These are phyloP conservation scores for Thalassiosira mediterranea DNA, from an alignment of 352 stramenopile genomes.

Conservation along the genomic window DNA sequence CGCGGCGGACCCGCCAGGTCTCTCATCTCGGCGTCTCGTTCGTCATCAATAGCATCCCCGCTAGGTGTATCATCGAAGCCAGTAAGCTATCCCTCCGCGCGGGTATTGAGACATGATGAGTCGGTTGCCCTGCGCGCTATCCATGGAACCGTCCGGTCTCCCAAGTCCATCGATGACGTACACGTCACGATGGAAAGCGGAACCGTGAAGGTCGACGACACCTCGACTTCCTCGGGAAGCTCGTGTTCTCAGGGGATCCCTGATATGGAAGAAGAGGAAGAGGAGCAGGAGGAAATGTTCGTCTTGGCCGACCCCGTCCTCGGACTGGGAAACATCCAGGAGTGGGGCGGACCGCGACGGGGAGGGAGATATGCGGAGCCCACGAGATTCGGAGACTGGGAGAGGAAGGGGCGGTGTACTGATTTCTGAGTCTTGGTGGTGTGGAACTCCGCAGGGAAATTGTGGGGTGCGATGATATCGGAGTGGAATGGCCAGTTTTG, in stretches of 20 bases:
- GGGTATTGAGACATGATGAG: too few relatives aligned
- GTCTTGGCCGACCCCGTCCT: conserved; percentile 86
- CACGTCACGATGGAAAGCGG: conserved; percentile 26
- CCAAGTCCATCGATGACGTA: conserved; percentile 23
- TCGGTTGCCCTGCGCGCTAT: background rate
- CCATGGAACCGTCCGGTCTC: conserved; percentile 1
- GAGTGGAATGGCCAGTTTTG: background rate
- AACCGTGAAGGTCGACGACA: background rate
- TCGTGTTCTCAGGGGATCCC: conserved; percentile 34
- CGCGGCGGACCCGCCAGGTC: too few relatives aligned
- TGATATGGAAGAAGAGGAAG: conserved; percentile 84
- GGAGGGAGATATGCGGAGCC: conserved; percentile 93
- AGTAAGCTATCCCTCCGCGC: too few relatives aligned
- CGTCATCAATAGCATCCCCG: background rate
- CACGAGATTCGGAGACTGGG: conserved; percentile 97
- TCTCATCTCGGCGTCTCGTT: too few relatives aligned
- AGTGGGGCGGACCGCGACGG: conserved; percentile 93
- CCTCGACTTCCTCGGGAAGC: background rate
- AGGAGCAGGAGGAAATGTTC: conserved; percentile 93
- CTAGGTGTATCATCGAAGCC: too few relatives aligned
- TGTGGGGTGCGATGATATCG: too few relatives aligned
- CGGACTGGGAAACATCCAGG: conserved; percentile 63
- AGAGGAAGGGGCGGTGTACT: conserved; percentile 94
- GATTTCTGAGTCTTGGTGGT: conserved; percentile 96
- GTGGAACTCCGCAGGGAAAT: too few relatives aligned